These are phyloP conservation scores for Salvia hispanica DNA, from an alignment of 257 asterid species.

Conservation along the genomic window DNA sequence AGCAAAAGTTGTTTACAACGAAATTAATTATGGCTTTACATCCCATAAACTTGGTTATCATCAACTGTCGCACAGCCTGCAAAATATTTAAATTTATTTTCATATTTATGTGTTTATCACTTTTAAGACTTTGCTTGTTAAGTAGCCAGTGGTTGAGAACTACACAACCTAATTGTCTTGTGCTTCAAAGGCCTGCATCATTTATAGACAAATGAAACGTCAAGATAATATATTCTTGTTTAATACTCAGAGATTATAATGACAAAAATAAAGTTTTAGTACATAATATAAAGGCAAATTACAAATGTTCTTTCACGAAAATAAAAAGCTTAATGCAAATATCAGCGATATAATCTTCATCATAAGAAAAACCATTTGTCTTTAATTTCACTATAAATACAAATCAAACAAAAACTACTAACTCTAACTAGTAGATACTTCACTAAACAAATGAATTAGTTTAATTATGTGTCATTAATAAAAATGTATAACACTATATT, in stretches of 20 bases:
- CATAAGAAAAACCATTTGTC: background rate
- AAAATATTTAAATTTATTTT: background rate
- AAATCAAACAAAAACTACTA: background rate
- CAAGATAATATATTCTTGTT: too few relatives aligned
- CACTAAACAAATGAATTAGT: background rate
- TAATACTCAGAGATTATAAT: too few relatives aligned
- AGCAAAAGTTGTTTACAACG: background rate
- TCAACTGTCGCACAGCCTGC: constrained; percentile 33
- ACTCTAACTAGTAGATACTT: background rate
- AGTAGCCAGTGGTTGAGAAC: constrained; percentile 11
- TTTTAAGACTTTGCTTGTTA: background rate
- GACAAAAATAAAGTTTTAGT: too few relatives aligned
- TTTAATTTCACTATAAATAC: background rate
- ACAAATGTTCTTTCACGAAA: too few relatives aligned
- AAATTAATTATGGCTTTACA: background rate
- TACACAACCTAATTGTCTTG: constrained; percentile 24
- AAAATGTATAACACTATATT: too few relatives aligned
- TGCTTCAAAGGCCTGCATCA: constrained; percentile 31
- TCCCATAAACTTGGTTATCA: constrained; percentile 35
- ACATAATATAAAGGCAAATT: too few relatives aligned
- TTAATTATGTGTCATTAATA: too few relatives aligned
- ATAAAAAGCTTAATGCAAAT: too few relatives aligned
- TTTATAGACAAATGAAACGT: background rate
- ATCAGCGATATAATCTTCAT: background rate
- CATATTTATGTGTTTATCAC: background rate